These are phyloP conservation scores for Pleurotus giganteus DNA, from an alignment of 768 basidiomycete species.

Conservation along the genomic window DNA sequence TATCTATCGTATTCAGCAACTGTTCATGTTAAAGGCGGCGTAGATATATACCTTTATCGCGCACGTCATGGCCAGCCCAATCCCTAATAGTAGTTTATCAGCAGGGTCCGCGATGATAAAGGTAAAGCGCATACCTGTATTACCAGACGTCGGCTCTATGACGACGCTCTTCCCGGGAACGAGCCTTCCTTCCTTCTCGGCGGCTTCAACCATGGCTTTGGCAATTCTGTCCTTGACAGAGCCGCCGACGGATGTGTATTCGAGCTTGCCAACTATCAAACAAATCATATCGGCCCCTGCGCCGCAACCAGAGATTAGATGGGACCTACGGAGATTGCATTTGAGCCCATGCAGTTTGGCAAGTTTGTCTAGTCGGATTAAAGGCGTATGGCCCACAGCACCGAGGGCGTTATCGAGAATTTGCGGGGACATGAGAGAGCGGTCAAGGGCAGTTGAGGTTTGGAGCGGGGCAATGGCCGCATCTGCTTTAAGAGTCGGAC, in stretches of 20 bases:
- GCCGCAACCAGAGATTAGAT: neutral
- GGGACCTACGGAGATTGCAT: slow-evolving; percentile 82
- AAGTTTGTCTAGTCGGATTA: slow-evolving; percentile 82
- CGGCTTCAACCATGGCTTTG: slow-evolving; percentile 94
- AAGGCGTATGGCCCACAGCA: slow-evolving; percentile 88
- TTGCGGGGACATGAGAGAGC: slow-evolving; percentile 30
- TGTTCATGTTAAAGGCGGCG: slow-evolving; percentile 19
- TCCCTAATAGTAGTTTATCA: slow-evolving; percentile 40
- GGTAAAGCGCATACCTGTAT: slow-evolving; percentile 67
- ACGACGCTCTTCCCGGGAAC: slow-evolving; percentile 87
- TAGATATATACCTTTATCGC: slow-evolving; percentile 78
- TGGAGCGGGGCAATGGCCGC: neutral
- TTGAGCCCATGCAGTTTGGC: slow-evolving; percentile 71
- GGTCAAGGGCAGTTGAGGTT: neutral
- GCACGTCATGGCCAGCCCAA: slow-evolving; percentile 90
- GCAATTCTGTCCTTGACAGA: slow-evolving; percentile 97
- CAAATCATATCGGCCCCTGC: neutral
- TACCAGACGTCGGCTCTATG: slow-evolving; percentile 94
- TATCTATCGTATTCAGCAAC: slow-evolving; percentile 74
- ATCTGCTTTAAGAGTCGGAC: neutral
- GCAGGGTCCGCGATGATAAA: slow-evolving; percentile 4
- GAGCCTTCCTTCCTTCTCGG: slow-evolving; percentile 83
- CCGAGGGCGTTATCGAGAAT: slow-evolving; percentile 80
- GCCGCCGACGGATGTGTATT: slow-evolving; percentile 89
- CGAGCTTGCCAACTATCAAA: slow-evolving; percentile 77